Evolutionary conservation across 1,284 basidiomycete genomes (phyloP).

Genomic region (Ganoderma resinaceum): DNA sequence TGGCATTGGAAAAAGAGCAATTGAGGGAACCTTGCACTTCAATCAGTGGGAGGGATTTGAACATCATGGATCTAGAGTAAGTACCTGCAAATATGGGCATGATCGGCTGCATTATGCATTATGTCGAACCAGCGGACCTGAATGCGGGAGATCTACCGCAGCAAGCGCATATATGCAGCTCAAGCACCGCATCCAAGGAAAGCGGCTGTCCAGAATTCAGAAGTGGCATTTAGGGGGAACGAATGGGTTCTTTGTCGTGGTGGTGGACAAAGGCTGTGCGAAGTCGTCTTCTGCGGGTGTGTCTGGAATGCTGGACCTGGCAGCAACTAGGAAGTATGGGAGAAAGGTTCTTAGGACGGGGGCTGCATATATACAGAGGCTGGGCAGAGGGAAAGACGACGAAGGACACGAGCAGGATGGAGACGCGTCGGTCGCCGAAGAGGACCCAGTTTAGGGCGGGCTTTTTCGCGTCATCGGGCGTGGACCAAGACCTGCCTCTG

Average conservation of each 20-base stretch:
- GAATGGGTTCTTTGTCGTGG: constrained; percentile 3
- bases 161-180: constrained; percentile 3
- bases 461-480: constrained; percentile 34
- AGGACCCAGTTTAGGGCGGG: constrained; percentile 31
- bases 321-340: neutral
- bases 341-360: neutral
- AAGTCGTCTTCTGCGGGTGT: neutral
- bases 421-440: constrained; percentile 13
- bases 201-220: neutral
- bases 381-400: neutral
- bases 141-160: neutral
- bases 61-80: neutral
- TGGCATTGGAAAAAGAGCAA: neutral
- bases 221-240: neutral
- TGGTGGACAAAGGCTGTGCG: constrained; percentile 21
- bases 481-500: neutral
- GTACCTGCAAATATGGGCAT: neutral
- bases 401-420: neutral
- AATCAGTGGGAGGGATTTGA: neutral
- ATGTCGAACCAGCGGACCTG: neutral
- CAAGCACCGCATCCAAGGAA: constrained; percentile 10
- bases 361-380: constrained; percentile 4
- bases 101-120: neutral
- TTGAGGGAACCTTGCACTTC: neutral
- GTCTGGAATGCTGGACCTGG: neutral